Evolutionary conservation across 208 protist genomes (phyloP).

Genomic region (Leishmania mexicana): DNA sequence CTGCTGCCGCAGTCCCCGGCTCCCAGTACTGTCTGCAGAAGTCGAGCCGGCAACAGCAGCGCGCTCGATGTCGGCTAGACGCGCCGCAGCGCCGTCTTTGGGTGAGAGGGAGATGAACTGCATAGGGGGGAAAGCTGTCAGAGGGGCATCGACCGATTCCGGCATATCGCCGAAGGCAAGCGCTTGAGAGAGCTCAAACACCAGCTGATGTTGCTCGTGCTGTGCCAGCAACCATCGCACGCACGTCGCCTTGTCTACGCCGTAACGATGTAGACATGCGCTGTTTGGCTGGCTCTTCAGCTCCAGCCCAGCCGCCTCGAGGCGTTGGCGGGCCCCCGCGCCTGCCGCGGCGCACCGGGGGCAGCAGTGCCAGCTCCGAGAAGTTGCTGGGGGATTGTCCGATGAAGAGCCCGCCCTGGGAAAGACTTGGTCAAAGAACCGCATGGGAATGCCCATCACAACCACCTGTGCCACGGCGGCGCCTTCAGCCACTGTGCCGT

Average conservation of each 20-base stretch:
- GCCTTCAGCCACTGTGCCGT: constrained; percentile 14
- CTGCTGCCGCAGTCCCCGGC: background rate
- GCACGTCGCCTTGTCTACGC: constrained; percentile 53
- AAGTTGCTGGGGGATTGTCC: background rate
- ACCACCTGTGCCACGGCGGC: constrained; percentile 41
- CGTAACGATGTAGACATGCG: constrained; percentile 43
- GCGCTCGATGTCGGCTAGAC: constrained; percentile 7
- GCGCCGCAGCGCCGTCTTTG: constrained; percentile 13
- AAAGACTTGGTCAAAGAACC: constrained; percentile 41
- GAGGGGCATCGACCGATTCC: constrained; percentile 48
- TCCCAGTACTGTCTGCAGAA: background rate
- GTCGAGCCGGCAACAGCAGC: background rate
- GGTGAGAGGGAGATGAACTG: constrained; percentile 55
- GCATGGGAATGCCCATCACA: constrained; percentile 61
- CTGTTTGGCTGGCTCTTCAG: constrained; percentile 68
- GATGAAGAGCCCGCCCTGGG: constrained; percentile 1
- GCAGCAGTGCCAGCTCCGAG: constrained; percentile 37
- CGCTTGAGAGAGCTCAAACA: constrained; percentile 37
- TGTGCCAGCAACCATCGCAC: constrained; percentile 42
- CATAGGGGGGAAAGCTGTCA: constrained; percentile 55
- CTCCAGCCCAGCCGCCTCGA: constrained; percentile 34
- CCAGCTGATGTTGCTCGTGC: constrained; percentile 6
- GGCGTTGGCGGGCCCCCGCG: constrained; percentile 6
- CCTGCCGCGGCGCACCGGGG: constrained; percentile 27
- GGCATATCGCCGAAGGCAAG: constrained; percentile 59